Evolutionary conservation across 768 basidiomycete species (phyloP).

Genomic region (Hygrophoropsis aurantiaca): DNA sequence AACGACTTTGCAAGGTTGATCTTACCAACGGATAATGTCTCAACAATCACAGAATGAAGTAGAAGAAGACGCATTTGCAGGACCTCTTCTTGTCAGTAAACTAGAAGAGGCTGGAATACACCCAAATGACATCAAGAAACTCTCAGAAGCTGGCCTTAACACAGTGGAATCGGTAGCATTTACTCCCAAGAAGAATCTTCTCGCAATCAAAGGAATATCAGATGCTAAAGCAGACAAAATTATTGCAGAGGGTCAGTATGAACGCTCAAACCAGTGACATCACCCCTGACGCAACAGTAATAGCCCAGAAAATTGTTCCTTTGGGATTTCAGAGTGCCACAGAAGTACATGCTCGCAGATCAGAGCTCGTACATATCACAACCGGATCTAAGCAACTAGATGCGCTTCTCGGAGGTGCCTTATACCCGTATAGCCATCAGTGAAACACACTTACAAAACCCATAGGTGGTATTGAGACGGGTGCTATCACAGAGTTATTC

Average conservation of each 20-base stretch:
- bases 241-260: conserved; percentile 72
- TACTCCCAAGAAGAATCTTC: conserved; percentile 90
- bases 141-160: conserved; percentile 86
- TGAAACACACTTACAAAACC: conserved; percentile 12
- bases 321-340: conserved; percentile 98
- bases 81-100: conserved; percentile 84
- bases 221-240: conserved; percentile 98
- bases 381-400: conserved; percentile 97
- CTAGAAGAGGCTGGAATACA: conserved; percentile 87
- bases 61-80: conserved; percentile 59
- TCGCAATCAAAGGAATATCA: conserved; percentile 93
- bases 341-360: conserved; percentile 91
- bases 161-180: conserved; percentile 96
- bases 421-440: not conserved
- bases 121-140: conserved; percentile 91
- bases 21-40: conserved; percentile 28
- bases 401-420: conserved; percentile 85
- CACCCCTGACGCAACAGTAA: conserved; percentile 7
- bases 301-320: conserved; percentile 94
- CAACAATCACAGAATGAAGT: conserved; percentile 51
- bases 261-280: conserved; percentile 5
- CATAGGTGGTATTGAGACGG: conserved; percentile 93
- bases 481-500: conserved; percentile 96
- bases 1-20: not conserved
- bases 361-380: conserved; percentile 94